phyloP scores from a whole-genome alignment of 768 basidiomycete genomes.

The Auricularia sp. region DNA sequence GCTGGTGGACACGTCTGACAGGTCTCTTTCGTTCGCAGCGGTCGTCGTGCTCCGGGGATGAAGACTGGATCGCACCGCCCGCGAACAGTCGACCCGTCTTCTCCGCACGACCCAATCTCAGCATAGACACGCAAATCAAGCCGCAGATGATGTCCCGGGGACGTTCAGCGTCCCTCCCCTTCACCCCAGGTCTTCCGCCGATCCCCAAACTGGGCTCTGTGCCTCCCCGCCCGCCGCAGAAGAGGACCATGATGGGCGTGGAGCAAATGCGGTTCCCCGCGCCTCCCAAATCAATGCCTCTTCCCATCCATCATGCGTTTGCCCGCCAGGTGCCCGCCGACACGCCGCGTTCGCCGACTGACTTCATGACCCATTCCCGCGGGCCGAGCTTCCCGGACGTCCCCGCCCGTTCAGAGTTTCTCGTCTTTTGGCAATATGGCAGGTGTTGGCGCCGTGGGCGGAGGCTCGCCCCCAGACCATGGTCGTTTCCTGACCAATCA shows the following conservation, averaged over 20 bases:
- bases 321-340: conserved; percentile 12
- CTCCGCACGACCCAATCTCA: neutral
- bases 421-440: conserved; percentile 8
- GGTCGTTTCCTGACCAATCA: conserved; percentile 24
- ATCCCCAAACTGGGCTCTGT: neutral
- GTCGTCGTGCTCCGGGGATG: neutral
- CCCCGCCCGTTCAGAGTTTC: conserved; percentile 15
- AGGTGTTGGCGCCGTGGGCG: conserved; percentile 10
- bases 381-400: conserved; percentile 19
- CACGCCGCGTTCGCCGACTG: conserved; percentile 13
- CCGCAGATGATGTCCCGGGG: neutral
- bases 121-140: neutral
- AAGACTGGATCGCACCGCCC: neutral
- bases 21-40: neutral
- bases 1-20: neutral
- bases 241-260: conserved; percentile 12
- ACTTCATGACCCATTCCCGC: conserved; percentile 14
- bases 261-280: conserved; percentile 13
- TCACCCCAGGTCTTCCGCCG: too few species aligned
- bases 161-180: too few species aligned
- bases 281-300: conserved; percentile 16
- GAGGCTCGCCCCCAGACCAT: conserved; percentile 30
- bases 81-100: neutral
- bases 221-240: neutral
- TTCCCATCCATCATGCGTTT: conserved; percentile 37